Evolutionary conservation across 139 green algal genomes (phyloP).

Genomic region (Volvox reticuliferus): DNA sequence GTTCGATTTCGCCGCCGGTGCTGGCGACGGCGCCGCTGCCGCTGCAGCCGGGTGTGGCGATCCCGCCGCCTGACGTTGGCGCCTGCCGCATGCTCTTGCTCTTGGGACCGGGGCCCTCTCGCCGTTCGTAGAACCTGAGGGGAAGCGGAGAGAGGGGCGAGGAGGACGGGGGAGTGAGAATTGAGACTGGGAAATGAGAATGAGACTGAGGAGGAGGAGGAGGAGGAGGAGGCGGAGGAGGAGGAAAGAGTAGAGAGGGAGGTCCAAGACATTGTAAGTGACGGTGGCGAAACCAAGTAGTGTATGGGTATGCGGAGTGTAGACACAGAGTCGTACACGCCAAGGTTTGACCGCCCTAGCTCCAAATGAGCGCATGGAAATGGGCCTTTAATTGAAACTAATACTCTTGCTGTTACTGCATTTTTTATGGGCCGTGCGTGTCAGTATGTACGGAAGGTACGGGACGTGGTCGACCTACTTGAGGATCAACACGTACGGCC

Average conservation of each 20-base stretch:
- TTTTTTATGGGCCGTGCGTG: too few relatives aligned
- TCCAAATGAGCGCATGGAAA: too few relatives aligned
- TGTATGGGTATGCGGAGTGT: too few relatives aligned
- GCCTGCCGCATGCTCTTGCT: not conserved
- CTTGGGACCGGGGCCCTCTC: not conserved
- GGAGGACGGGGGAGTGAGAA: not conserved
- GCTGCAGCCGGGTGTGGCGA: not conserved
- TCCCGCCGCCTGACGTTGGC: not conserved
- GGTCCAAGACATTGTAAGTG: too few relatives aligned
- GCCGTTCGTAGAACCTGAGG: constrained; percentile 27
- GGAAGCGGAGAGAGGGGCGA: not conserved
- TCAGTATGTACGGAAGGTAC: too few relatives aligned
- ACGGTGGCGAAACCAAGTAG: too few relatives aligned
- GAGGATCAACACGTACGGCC: constrained; percentile 23
- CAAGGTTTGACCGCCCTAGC: too few relatives aligned
- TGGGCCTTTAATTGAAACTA: too few relatives aligned
- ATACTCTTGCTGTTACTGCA: too few relatives aligned
- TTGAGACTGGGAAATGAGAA: not conserved
- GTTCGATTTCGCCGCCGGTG: not conserved
- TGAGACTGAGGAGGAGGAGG: not conserved
- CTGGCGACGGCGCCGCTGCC: not conserved
- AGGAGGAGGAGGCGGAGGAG: not conserved
- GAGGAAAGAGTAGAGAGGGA: not conserved
- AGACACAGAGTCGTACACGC: too few relatives aligned
- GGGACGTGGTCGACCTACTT: not conserved